Conservation (phyloP, 345 rosid genomes). For the Citrus sp. region DNA sequence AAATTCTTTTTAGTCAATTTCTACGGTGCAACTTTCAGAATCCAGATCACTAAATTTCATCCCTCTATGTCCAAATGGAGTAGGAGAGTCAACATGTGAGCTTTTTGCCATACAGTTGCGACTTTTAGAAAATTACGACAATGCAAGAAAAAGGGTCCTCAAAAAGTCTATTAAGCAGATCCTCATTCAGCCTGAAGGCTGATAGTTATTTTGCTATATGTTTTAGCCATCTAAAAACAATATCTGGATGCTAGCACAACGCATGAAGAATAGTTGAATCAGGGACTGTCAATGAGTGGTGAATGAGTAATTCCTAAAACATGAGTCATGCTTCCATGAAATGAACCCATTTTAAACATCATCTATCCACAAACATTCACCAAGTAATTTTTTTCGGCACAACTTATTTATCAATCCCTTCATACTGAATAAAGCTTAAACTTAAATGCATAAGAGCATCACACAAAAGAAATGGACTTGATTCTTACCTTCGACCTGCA, state of each 20-base stretch:
- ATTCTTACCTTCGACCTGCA: slow-evolving; percentile 90
- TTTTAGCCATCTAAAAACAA: not conserved
- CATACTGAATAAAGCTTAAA: not conserved
- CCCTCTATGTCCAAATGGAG: no score
- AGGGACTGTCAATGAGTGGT: not conserved
- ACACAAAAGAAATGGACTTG: slow-evolving; percentile 2
- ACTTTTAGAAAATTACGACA: not conserved
- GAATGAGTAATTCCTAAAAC: not conserved
- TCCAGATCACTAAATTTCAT: not conserved
- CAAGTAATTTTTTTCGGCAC: not conserved
- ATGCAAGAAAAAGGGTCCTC: not conserved
- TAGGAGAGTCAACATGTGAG: not conserved
- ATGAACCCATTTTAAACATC: not conserved
- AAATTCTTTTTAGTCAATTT: not conserved
- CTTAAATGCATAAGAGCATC: not conserved
- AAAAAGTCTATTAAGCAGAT: not conserved
- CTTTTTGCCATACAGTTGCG: not conserved
- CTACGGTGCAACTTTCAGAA: not conserved
- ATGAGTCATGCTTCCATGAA: not conserved
- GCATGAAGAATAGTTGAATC: not conserved
- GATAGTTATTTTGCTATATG: not conserved
- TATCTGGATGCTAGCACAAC: not conserved
- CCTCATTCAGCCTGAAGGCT: not conserved
- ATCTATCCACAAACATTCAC: not conserved
- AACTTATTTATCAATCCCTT: not conserved